Evolutionary conservation across 2,329 filamentous ascomycete genomes (phyloP).

Genomic region (Herpotrichia juniperi): DNA sequence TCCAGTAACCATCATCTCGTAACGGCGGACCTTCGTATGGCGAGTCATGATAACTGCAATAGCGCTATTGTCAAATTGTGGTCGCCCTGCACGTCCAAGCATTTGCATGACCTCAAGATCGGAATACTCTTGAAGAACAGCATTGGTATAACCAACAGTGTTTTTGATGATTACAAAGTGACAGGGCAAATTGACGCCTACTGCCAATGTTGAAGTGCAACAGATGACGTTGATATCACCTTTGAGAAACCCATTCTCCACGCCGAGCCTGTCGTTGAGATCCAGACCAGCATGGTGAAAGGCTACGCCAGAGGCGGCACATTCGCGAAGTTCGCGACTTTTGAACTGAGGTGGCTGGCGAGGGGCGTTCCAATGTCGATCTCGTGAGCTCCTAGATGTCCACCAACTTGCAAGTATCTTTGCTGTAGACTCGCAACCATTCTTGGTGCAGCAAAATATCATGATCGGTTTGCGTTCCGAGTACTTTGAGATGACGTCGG

Average conservation of each 20-base stretch:
- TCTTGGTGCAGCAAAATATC: constrained; percentile 81
- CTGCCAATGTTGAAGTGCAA: constrained; percentile 83
- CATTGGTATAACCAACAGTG: constrained; percentile 66
- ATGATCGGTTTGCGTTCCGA: constrained; percentile 77
- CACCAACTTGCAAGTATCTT: constrained; percentile 71
- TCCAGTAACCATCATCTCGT: constrained; percentile 76
- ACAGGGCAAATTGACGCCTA: constrained; percentile 83
- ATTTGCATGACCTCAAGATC: constrained; percentile 91
- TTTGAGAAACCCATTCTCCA: constrained; percentile 72
- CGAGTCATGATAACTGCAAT: constrained; percentile 81
- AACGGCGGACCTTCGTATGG: constrained; percentile 66
- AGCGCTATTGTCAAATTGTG: constrained; percentile 80
- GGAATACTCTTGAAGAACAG: constrained; percentile 70
- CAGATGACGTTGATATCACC: constrained; percentile 82
- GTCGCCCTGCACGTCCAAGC: constrained; percentile 81
- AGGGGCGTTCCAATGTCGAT: constrained; percentile 70
- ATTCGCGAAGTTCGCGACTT: constrained; percentile 65
- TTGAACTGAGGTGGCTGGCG: constrained; percentile 57
- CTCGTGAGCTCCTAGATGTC: constrained; percentile 55
- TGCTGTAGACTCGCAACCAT: constrained; percentile 72
- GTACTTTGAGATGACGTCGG: constrained; percentile 69
- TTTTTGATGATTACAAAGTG: constrained; percentile 85
- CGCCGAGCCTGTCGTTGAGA: constrained; percentile 63
- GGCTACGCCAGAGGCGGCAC: constrained; percentile 67
- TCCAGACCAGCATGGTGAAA: constrained; percentile 84